These are phyloP conservation scores for Colletotrichum higginsianum DNA, from an alignment of 2,329 filamentous ascomycete species.

Conservation along the genomic window DNA sequence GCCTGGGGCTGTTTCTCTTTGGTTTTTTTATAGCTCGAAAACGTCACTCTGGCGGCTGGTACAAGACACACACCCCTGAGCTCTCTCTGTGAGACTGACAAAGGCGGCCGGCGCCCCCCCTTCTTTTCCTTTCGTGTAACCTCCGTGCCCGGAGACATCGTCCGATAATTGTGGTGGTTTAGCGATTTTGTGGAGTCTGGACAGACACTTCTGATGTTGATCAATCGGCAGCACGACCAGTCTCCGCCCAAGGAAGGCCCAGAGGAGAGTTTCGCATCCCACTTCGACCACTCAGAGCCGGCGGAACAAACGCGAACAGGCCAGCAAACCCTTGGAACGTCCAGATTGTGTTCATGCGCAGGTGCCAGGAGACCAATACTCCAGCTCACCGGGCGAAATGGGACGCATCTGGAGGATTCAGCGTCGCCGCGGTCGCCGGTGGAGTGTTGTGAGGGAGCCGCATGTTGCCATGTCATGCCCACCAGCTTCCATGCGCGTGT, in stretches of 20 bases:
- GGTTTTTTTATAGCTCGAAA: not conserved
- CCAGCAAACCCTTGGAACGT: constrained; percentile 31
- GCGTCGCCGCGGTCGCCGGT: constrained; percentile 25
- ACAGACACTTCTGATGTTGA: constrained; percentile 38
- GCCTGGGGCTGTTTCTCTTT: too few species aligned
- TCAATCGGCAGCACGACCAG: constrained; percentile 25
- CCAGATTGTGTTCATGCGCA: constrained; percentile 32
- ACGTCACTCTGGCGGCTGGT: constrained; percentile 2
- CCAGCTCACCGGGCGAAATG: constrained; percentile 1
- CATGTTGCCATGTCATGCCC: constrained; percentile 23
- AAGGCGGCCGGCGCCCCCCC: constrained; percentile 4
- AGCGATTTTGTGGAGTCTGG: constrained; percentile 30
- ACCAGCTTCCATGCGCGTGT: constrained; percentile 8
- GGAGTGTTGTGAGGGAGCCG: constrained; percentile 34
- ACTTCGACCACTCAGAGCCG: constrained; percentile 19
- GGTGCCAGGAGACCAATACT: constrained; percentile 16
- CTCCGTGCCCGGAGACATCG: constrained; percentile 29
- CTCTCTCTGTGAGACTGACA: constrained; percentile 1
- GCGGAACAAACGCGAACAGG: constrained; percentile 14
- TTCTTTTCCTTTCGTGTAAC: constrained; percentile 23
- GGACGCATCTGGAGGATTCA: constrained; percentile 24
- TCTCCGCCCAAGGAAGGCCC: constrained; percentile 9
- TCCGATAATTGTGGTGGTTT: constrained; percentile 32
- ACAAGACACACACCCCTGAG: not conserved
- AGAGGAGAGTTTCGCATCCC: constrained; percentile 32